A percentile compares a stretch with the other conserved stretches of the same genome.
These are phyloP conservation scores for Phytophthora agathidicida DNA, from an alignment of 352 stramenopile species.

Conservation along the genomic window DNA sequence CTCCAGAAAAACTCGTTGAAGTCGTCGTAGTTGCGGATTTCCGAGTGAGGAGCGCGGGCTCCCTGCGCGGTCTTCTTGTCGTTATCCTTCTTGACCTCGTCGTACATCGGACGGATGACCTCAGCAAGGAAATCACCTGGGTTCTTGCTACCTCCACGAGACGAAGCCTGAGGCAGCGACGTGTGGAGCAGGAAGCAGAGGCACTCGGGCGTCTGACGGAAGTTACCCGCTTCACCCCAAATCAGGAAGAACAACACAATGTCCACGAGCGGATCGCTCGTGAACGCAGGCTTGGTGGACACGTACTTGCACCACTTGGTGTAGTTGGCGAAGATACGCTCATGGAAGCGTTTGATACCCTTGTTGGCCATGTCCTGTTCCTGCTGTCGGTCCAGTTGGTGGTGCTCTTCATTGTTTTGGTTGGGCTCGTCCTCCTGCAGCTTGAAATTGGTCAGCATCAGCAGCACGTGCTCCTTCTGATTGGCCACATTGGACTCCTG, in stretches of 20 bases:
- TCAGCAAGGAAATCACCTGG: conserved; percentile 70
- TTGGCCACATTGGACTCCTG: conserved; percentile 89
- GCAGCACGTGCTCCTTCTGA: conserved; percentile 79
- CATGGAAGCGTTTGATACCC: conserved; percentile 79
- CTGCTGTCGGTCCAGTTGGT: conserved; percentile 68
- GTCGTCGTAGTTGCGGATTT: conserved; percentile 90
- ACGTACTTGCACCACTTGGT: conserved; percentile 91
- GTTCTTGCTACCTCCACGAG: conserved; percentile 58
- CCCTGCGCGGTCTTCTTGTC: conserved; percentile 89
- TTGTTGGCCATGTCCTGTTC: conserved; percentile 78
- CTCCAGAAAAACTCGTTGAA: conserved; percentile 92
- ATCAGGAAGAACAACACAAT: conserved; percentile 86
- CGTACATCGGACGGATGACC: conserved; percentile 87
- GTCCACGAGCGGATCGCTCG: conserved; percentile 79
- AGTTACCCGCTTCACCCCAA: conserved; percentile 88
- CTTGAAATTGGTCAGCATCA: conserved; percentile 87
- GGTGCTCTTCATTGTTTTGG: conserved; percentile 32
- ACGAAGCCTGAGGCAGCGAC: conserved; percentile 72
- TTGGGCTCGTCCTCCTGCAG: conserved; percentile 61
- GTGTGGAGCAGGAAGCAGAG: conserved; percentile 85
- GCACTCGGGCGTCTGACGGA: conserved; percentile 80
- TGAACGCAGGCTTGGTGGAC: conserved; percentile 78
- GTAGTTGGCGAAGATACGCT: conserved; percentile 85
- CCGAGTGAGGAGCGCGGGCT: conserved; percentile 63
- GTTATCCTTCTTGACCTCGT: conserved; percentile 85